Evolutionary conservation across 2,329 filamentous ascomycete genomes (phyloP).

Genomic region (Apiospora sp.): DNA sequence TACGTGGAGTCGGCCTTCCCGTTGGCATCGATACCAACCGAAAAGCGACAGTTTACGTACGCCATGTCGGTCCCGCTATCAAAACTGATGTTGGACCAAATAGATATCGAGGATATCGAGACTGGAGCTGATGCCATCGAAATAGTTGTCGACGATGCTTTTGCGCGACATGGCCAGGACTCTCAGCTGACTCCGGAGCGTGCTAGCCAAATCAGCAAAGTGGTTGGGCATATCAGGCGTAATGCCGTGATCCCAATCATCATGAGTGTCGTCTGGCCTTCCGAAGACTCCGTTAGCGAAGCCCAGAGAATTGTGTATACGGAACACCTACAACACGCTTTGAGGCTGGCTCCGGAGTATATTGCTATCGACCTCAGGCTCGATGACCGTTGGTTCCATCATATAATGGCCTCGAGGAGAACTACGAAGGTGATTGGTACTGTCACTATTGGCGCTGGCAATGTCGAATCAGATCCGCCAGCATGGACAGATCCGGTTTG

Average conservation of each 20-base stretch:
- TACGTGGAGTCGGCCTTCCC: slow-evolving; percentile 72
- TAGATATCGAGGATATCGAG: slow-evolving; percentile 71
- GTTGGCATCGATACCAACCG: slow-evolving; percentile 66
- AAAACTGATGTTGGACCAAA: slow-evolving; percentile 57
- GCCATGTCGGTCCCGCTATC: slow-evolving; percentile 69
- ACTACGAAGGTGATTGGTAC: slow-evolving; percentile 69
- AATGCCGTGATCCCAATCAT: slow-evolving; percentile 68
- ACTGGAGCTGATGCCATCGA: slow-evolving; percentile 74
- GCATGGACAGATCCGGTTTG: slow-evolving; percentile 66
- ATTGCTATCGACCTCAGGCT: slow-evolving; percentile 68
- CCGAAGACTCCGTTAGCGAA: slow-evolving; percentile 34
- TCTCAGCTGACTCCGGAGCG: slow-evolving; percentile 39
- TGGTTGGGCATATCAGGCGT: slow-evolving; percentile 67
- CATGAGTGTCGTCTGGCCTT: slow-evolving; percentile 56
- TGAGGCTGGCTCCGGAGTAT: slow-evolving; percentile 70
- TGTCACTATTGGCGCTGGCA: slow-evolving; percentile 63
- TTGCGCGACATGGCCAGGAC: slow-evolving; percentile 29
- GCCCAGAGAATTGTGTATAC: slow-evolving; percentile 53
- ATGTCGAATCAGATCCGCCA: slow-evolving; percentile 49
- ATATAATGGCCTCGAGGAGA: slow-evolving; percentile 59
- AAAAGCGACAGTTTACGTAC: slow-evolving; percentile 71
- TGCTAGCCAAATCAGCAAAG: slow-evolving; percentile 62
- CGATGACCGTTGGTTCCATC: slow-evolving; percentile 57
- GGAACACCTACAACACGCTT: slow-evolving; percentile 64
- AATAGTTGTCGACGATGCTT: slow-evolving; percentile 58